Conservation (phyloP, 208 protist genomes). For the Crithidia bombi region DNA sequence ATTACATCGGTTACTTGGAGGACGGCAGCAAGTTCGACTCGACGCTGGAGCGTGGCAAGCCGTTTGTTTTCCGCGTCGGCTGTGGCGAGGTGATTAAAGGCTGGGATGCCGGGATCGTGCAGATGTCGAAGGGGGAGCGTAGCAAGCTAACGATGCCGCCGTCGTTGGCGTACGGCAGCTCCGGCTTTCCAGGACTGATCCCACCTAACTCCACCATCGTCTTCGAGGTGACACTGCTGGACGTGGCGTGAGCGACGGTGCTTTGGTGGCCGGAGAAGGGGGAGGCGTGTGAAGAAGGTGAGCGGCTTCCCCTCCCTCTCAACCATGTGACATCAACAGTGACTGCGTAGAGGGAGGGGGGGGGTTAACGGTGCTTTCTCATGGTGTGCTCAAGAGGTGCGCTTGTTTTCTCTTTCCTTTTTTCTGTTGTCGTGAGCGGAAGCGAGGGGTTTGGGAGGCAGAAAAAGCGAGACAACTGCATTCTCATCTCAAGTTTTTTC, state of each 20-base stretch:
- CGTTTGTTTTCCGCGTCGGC: constrained; percentile 93
- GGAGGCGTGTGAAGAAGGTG: no score
- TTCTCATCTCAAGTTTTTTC: no score
- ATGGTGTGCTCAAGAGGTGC: no score
- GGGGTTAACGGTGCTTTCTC: no score
- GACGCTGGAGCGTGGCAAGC: constrained; percentile 85
- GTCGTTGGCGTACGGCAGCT: constrained; percentile 86
- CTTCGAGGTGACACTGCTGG: constrained; percentile 93
- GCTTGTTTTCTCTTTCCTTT: no score
- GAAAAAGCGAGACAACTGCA: no score
- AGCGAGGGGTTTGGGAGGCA: no score
- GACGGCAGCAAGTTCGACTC: constrained; percentile 91
- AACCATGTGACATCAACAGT: no score
- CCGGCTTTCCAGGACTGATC: constrained; percentile 91
- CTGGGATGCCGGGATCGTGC: constrained; percentile 94
- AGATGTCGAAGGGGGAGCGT: constrained; percentile 94
- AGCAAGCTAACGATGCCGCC: constrained; percentile 92
- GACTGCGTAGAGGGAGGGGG: no score
- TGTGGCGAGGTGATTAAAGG: constrained; percentile 94
- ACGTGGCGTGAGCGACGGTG: constrained; percentile 79
- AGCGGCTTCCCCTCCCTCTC: no score
- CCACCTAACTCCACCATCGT: constrained; percentile 87
- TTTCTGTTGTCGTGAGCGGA: no score
- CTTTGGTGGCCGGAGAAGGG: no score
- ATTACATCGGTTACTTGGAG: constrained; percentile 85